phyloP scores from a whole-genome alignment of 176 grass and related monocot genomes.

The Puya raimondii region DNA sequence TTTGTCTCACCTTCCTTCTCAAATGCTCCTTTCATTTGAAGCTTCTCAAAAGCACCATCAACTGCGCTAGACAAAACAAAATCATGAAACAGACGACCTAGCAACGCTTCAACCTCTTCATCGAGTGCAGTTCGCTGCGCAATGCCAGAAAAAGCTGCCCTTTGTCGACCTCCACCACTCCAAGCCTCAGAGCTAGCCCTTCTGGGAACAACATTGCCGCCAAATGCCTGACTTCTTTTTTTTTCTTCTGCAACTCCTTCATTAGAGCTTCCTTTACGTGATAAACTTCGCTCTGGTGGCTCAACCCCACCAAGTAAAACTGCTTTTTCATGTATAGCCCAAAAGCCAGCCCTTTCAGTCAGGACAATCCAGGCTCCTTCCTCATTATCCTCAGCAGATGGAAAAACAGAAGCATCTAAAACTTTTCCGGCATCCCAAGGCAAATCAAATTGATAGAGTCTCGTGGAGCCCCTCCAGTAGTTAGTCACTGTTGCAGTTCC shows the following conservation, averaged over 20 bases:
- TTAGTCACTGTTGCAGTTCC: slow-evolving; percentile 82
- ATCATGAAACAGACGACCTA: slow-evolving; percentile 77
- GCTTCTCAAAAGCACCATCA: slow-evolving; percentile 62
- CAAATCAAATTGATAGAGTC: slow-evolving; percentile 96
- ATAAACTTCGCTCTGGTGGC: slow-evolving; percentile 92
- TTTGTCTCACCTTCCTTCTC: slow-evolving; percentile 89
- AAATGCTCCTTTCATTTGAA: slow-evolving; percentile 75
- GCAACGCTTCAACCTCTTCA: slow-evolving; percentile 79
- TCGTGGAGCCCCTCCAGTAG: slow-evolving; percentile 82
- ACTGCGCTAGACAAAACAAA: slow-evolving; percentile 68
- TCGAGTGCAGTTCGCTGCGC: slow-evolving; percentile 46
- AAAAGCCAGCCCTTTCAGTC: slow-evolving; percentile 89
- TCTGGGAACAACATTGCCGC: slow-evolving; percentile 49
- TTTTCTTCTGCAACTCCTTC: slow-evolving; percentile 75
- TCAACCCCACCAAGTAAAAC: slow-evolving; percentile 95
- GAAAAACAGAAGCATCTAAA: slow-evolving; percentile 80
- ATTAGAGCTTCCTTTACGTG: slow-evolving; percentile 90
- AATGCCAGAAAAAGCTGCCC: slow-evolving; percentile 41
- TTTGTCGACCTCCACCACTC: slow-evolving; percentile 65
- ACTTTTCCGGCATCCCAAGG: slow-evolving; percentile 95
- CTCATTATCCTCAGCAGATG: slow-evolving; percentile 57
- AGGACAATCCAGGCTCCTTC: slow-evolving; percentile 97
- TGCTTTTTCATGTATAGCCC: slow-evolving; percentile 96
- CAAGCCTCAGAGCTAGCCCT: slow-evolving; percentile 80
- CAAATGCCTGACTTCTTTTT: slow-evolving; percentile 53